These are phyloP conservation scores for Rhizopogon parksii DNA, from an alignment of 1,284 basidiomycete species.

Conservation along the genomic window DNA sequence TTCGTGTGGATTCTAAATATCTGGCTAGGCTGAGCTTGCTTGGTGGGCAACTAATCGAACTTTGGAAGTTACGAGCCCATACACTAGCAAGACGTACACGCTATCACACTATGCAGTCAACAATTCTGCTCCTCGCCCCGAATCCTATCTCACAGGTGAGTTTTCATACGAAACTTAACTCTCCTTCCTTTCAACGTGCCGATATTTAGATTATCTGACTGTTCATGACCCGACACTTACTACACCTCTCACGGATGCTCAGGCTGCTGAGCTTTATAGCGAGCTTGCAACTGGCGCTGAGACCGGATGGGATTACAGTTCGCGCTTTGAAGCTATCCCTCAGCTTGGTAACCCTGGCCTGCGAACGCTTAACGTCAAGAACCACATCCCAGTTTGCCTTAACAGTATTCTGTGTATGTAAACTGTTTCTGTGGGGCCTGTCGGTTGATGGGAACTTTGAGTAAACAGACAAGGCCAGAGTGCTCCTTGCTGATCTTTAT, in stretches of 20 bases:
- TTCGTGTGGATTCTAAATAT: slow-evolving; percentile 23
- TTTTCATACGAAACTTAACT: slow-evolving; percentile 1
- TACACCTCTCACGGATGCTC: slow-evolving; percentile 52
- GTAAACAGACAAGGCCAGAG: slow-evolving; percentile 55
- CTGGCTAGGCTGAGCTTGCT: slow-evolving; percentile 58
- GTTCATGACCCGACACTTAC: slow-evolving; percentile 54
- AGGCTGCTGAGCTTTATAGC: slow-evolving; percentile 71
- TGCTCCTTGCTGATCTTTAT: slow-evolving; percentile 63
- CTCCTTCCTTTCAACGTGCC: slow-evolving; percentile 9
- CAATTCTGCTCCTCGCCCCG: slow-evolving; percentile 86
- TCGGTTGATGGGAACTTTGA: background rate
- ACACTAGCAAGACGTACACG: slow-evolving; percentile 56
- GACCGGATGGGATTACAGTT: slow-evolving; percentile 56
- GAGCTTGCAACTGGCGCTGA: slow-evolving; percentile 87
- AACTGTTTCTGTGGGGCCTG: background rate
- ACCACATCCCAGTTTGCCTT: slow-evolving; percentile 70
- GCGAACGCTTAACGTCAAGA: slow-evolving; percentile 65
- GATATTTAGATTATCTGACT: slow-evolving; percentile 65
- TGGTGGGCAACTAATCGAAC: slow-evolving; percentile 83
- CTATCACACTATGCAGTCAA: slow-evolving; percentile 71
- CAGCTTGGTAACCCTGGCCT: slow-evolving; percentile 50
- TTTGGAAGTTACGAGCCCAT: slow-evolving; percentile 67
- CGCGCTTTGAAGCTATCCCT: slow-evolving; percentile 39
- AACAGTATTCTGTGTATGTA: slow-evolving; percentile 79
- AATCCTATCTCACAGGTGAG: slow-evolving; percentile 61